Conservation (phyloP, 768 basidiomycete species). For the Guyanaporus albipodus region DNA sequence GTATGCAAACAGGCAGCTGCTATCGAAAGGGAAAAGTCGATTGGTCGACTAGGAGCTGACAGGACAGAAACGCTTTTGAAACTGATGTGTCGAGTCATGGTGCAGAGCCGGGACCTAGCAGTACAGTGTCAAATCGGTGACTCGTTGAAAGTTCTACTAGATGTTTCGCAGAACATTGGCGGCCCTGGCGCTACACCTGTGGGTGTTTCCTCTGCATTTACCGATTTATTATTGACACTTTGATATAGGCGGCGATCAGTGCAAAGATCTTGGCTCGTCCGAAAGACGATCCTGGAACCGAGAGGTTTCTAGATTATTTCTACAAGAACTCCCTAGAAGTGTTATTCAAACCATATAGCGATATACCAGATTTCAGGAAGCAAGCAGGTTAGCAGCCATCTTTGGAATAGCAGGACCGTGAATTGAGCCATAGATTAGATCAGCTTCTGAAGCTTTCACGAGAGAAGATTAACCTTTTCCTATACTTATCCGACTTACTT, state of each 20-base stretch:
- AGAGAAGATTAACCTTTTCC: slow-evolving; percentile 77
- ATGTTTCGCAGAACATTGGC: slow-evolving; percentile 53
- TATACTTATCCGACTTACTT: slow-evolving; percentile 88
- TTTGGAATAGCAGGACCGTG: background rate
- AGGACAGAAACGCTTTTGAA: slow-evolving; percentile 72
- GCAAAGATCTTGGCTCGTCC: slow-evolving; percentile 49
- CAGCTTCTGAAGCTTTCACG: slow-evolving; percentile 54
- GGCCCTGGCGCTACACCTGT: slow-evolving; percentile 37
- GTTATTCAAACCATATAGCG: slow-evolving; percentile 75
- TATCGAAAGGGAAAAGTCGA: slow-evolving; percentile 61
- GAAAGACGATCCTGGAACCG: slow-evolving; percentile 83
- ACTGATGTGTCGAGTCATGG: slow-evolving; percentile 72
- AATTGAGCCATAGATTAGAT: slow-evolving; percentile 34
- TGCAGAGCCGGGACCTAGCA: slow-evolving; percentile 77
- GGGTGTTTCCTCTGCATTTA: slow-evolving; percentile 8
- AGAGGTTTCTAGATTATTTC: slow-evolving; percentile 90
- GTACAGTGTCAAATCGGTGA: slow-evolving; percentile 91
- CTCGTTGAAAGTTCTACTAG: slow-evolving; percentile 76
- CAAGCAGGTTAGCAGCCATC: slow-evolving; percentile 35
- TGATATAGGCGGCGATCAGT: slow-evolving; percentile 26
- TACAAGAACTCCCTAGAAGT: slow-evolving; percentile 78
- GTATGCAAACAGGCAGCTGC: slow-evolving; percentile 76
- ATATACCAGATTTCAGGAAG: slow-evolving; percentile 67
- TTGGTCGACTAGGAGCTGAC: slow-evolving; percentile 52
- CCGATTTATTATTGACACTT: slow-evolving; percentile 3